A percentile compares a stretch with the other conserved stretches of the same genome.
Conservation (phyloP, 345 rosid species). For the Noccaea bulbosa region DNA sequence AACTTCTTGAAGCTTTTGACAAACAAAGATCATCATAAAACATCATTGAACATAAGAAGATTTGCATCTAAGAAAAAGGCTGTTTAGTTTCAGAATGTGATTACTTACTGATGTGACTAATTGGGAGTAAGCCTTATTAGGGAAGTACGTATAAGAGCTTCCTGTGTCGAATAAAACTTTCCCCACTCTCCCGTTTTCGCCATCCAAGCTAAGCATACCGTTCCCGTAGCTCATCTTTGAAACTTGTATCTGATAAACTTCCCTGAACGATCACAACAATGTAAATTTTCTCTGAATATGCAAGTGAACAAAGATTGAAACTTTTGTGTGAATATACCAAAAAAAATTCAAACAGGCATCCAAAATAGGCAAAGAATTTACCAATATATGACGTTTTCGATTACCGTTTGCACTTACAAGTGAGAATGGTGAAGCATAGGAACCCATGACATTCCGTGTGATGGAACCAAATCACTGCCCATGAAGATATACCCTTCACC, state of each 20-base stretch:
- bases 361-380: background rate
- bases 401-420: slow-evolving; percentile 51
- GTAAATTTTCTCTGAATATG: background rate
- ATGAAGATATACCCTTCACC: slow-evolving; percentile 86
- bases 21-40: slow-evolving; percentile 6
- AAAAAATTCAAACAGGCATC: background rate
- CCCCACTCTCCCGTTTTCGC: slow-evolving; percentile 46
- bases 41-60: slow-evolving; percentile 26
- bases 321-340: background rate
- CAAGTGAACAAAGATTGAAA: slow-evolving; percentile 14
- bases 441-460: slow-evolving; percentile 79
- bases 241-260: slow-evolving; percentile 59
- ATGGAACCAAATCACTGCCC: slow-evolving; percentile 82
- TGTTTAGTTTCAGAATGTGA: background rate
- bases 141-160: slow-evolving; percentile 89
- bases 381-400: background rate
- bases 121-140: slow-evolving; percentile 68
- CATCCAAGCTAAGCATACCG: slow-evolving; percentile 57
- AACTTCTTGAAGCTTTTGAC: slow-evolving; percentile 63
- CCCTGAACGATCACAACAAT: slow-evolving; percentile 49
- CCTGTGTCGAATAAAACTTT: slow-evolving; percentile 76
- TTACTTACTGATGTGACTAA: slow-evolving; percentile 73
- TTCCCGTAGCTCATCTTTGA: slow-evolving; percentile 69
- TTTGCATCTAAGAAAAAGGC: background rate
- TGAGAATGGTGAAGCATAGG: slow-evolving; percentile 67